Conservation (phyloP, 768 basidiomycete genomes). For the Suillus luteus region DNA sequence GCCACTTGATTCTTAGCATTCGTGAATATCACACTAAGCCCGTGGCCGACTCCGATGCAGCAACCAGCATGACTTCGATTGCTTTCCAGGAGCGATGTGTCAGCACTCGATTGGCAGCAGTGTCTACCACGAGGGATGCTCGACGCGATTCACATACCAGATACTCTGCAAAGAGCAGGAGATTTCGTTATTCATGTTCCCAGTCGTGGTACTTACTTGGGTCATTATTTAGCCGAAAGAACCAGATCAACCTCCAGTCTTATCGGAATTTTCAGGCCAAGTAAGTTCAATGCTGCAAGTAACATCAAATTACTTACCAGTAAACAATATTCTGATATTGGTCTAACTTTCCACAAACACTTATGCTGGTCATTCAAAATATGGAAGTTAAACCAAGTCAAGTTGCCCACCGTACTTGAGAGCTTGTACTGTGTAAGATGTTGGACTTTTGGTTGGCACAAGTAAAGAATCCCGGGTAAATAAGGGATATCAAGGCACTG, state of each 20-base stretch:
- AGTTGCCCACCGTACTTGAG: background rate
- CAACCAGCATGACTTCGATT: background rate
- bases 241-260: too few relatives aligned
- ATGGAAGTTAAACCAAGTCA: background rate
- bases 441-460: background rate
- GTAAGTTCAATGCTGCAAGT: background rate
- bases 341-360: background rate
- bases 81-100: background rate
- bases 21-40: background rate
- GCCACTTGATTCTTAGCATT: background rate
- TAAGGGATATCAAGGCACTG: background rate
- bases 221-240: too few relatives aligned
- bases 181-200: background rate
- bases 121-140: background rate
- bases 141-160: background rate
- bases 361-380: background rate
- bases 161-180: background rate
- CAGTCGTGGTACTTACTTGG: background rate
- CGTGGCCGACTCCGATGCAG: background rate
- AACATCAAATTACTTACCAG: background rate
- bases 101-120: background rate
- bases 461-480: background rate
- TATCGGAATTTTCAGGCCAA: too few relatives aligned
- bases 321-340: background rate
- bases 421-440: background rate